Percentiles rank a stretch among this genome's conserved stretches.
phyloP scores from a whole-genome alignment of 345 rosid genomes.

The Lumnitzera racemosa region DNA sequence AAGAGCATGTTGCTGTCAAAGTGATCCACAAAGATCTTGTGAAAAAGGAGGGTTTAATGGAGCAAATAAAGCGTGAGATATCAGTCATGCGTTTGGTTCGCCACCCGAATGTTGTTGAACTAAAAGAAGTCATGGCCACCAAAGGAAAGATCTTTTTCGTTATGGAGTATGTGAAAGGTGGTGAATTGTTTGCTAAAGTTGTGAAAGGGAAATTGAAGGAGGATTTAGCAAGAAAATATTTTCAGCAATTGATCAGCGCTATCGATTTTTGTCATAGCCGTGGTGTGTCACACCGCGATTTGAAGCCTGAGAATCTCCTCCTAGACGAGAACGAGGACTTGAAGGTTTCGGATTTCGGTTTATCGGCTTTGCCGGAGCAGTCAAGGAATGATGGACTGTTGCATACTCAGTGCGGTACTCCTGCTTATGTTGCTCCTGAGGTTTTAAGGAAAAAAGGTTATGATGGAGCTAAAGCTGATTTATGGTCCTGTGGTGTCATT shows the following conservation, averaged over 20 bases:
- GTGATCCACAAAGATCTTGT: constrained; percentile 30
- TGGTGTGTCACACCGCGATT: constrained; percentile 47
- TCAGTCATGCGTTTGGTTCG: constrained; percentile 47
- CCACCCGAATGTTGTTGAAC: constrained; percentile 38
- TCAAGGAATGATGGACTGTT: constrained; percentile 24
- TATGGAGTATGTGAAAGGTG: constrained; percentile 42
- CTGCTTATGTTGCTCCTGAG: constrained; percentile 40
- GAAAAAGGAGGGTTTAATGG: constrained; percentile 26
- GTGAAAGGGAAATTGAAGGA: constrained; percentile 32
- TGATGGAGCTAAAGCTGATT: constrained; percentile 45
- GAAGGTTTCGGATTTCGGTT: constrained; percentile 48
- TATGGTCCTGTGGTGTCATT: constrained; percentile 58
- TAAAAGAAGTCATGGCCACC: constrained; percentile 52
- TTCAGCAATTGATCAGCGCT: constrained; percentile 43
- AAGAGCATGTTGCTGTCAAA: constrained; percentile 36
- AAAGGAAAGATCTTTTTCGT: constrained; percentile 30
- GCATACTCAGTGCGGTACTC: constrained; percentile 50
- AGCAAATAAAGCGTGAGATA: constrained; percentile 39
- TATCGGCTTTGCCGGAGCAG: constrained; percentile 35
- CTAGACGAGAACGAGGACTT: constrained; percentile 39
- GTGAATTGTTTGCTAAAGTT: constrained; percentile 37
- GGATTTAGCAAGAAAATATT: constrained; percentile 27
- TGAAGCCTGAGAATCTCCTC: constrained; percentile 48
- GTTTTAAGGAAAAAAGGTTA: constrained; percentile 31
- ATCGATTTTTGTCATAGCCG: constrained; percentile 42